These are phyloP conservation scores for Globisporangium cystogenes DNA, from an alignment of 352 stramenopile species.

Conservation along the genomic window DNA sequence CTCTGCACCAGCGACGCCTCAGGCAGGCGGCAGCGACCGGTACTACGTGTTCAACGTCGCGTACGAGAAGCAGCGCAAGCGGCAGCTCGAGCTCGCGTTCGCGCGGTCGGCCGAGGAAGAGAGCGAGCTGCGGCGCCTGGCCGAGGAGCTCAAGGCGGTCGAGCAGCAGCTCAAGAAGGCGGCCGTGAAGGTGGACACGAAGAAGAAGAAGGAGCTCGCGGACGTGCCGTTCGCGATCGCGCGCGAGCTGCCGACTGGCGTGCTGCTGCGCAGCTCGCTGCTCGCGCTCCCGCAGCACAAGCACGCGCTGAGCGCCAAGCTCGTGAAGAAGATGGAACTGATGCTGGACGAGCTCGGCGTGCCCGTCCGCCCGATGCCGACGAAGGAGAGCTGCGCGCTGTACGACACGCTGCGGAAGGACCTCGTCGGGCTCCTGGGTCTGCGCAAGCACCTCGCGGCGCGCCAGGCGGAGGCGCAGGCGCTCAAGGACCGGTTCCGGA, in stretches of 20 bases:
- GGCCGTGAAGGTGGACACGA: conserved; percentile 47
- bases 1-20: neutral
- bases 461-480: conserved; percentile 47
- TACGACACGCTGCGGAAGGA: conserved; percentile 60
- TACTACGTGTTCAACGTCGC: conserved; percentile 54
- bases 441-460: conserved; percentile 53
- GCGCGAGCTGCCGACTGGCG: conserved; percentile 37
- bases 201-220: conserved; percentile 71
- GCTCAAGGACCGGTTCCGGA: conserved; percentile 47
- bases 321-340: conserved; percentile 64
- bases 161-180: conserved; percentile 71
- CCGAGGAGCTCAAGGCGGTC: conserved; percentile 46
- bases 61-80: conserved; percentile 74
- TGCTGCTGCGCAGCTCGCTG: conserved; percentile 53
- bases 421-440: conserved; percentile 42
- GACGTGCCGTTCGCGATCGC: conserved; percentile 56
- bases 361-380: conserved; percentile 64
- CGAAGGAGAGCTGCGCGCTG: conserved; percentile 52
- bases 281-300: conserved; percentile 45
- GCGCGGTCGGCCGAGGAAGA: conserved; percentile 61
- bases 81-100: conserved; percentile 55
- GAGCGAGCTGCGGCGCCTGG: conserved; percentile 48
- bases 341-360: conserved; percentile 62
- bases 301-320: conserved; percentile 47
- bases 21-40: no score